Evolutionary conservation across 2,329 filamentous ascomycete genomes (phyloP).

Genomic region (Aspergillus jensenii): DNA sequence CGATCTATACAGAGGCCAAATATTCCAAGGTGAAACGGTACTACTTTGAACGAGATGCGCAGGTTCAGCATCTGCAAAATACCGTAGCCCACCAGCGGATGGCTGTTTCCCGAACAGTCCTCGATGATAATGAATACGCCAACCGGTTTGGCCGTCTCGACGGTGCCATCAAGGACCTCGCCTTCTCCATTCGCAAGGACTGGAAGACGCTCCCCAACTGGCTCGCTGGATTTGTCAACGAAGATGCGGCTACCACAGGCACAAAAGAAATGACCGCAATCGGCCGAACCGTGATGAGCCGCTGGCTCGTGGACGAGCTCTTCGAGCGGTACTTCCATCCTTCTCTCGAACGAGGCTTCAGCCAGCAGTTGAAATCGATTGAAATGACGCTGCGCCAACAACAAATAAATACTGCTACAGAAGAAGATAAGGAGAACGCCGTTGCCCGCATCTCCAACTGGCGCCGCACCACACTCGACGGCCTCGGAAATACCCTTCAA

Average conservation of each 20-base stretch:
- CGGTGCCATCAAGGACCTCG: conserved; percentile 88
- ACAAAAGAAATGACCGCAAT: conserved; percentile 98
- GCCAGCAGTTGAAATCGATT: conserved; percentile 76
- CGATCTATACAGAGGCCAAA: conserved; percentile 69
- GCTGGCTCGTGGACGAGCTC: conserved; percentile 87
- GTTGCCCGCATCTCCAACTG: conserved; percentile 86
- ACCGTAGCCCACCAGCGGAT: conserved; percentile 95
- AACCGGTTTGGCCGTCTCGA: conserved; percentile 88
- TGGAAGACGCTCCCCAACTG: conserved; percentile 81
- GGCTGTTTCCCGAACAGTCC: conserved; percentile 87
- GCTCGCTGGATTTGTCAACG: conserved; percentile 77
- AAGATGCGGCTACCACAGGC: conserved; percentile 79
- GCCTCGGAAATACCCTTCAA: conserved; percentile 70
- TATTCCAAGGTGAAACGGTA: conserved; percentile 98
- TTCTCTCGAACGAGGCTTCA: conserved; percentile 73
- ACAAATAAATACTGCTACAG: conserved; percentile 69
- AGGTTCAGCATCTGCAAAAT: conserved; percentile 94
- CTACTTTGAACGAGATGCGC: conserved; percentile 88
- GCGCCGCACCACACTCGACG: conserved; percentile 90
- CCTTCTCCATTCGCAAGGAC: conserved; percentile 94
- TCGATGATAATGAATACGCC: conserved; percentile 92
- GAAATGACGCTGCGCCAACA: conserved; percentile 83
- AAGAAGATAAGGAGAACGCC: conserved; percentile 86
- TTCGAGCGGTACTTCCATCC: conserved; percentile 94
- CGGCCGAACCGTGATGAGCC: conserved; percentile 81